Evolutionary conservation across 805 yeast genomes (phyloP).

Genomic region (Ogataea nakhonphanomensis): DNA sequence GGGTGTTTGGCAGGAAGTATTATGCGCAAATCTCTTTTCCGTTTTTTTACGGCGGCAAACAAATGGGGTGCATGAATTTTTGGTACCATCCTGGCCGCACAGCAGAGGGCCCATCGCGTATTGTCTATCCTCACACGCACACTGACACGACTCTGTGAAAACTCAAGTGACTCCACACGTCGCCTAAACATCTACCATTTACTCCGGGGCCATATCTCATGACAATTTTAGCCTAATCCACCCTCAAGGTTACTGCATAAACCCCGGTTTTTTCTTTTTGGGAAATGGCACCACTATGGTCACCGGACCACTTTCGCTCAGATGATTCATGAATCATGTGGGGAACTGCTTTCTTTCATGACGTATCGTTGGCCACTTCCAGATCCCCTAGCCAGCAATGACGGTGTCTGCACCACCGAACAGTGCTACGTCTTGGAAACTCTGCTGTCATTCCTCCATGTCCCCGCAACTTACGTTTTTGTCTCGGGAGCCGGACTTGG

Average conservation of each 20-base stretch:
- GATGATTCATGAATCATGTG: slow-evolving; percentile 10
- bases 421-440: too few relatives aligned
- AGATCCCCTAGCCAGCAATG: too few relatives aligned
- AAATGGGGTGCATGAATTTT: slow-evolving; percentile 7
- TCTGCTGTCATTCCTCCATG: not conserved
- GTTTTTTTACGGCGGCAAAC: slow-evolving; percentile 5
- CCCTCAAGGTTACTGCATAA: slow-evolving; percentile 3
- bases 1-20: not conserved
- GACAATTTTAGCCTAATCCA: slow-evolving; percentile 1
- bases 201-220: not conserved
- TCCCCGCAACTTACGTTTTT: slow-evolving; percentile 24
- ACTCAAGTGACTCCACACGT: too few relatives aligned
- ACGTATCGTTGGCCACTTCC: not conserved
- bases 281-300: slow-evolving; percentile 1
- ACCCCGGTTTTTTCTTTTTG: not conserved
- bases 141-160: too few relatives aligned
- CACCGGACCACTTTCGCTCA: slow-evolving; percentile 1
- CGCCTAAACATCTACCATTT: too few relatives aligned
- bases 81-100: not conserved
- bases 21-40: not conserved
- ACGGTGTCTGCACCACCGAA: too few relatives aligned
- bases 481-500: not conserved
- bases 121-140: not conserved
- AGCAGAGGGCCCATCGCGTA: slow-evolving; percentile 7
- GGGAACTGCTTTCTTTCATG: not conserved